Conservation (phyloP, 495 filamentous ascomycete species). For the Astrothelium macrocarpum region DNA sequence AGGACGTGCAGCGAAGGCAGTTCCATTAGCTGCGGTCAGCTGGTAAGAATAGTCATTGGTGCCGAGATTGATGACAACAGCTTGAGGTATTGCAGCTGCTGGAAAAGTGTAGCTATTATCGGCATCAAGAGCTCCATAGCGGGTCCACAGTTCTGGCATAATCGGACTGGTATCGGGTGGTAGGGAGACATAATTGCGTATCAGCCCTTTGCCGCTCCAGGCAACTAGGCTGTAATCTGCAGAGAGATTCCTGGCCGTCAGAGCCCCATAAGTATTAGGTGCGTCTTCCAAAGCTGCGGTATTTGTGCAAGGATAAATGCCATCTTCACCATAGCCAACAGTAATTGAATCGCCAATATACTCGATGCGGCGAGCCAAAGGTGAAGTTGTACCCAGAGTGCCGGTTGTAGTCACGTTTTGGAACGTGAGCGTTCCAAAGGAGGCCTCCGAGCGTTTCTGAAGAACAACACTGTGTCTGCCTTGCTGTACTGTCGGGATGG, state of each 20-base stretch:
- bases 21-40: neutral
- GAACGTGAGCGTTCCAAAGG: slow-evolving; percentile 12
- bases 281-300: slow-evolving; percentile 20
- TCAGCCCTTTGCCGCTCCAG: slow-evolving; percentile 17
- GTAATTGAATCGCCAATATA: slow-evolving; percentile 18
- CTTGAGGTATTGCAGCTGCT: slow-evolving; percentile 7
- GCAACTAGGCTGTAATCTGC: slow-evolving; percentile 18
- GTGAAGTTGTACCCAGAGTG: neutral
- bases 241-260: slow-evolving; percentile 9
- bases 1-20: slow-evolving; percentile 4
- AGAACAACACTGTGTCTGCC: slow-evolving; percentile 15
- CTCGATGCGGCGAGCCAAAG: slow-evolving; percentile 12
- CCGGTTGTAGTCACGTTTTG: slow-evolving; percentile 15
- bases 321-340: slow-evolving; percentile 17
- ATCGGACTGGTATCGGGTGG: slow-evolving; percentile 14
- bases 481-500: slow-evolving; percentile 8
- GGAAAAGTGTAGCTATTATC: slow-evolving; percentile 18
- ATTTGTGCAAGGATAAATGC: slow-evolving; percentile 14
- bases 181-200: slow-evolving; percentile 14
- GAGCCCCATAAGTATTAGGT: slow-evolving; percentile 13
- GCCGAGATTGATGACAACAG: slow-evolving; percentile 17
- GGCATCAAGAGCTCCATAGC: slow-evolving; percentile 15
- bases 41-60: slow-evolving; percentile 18
- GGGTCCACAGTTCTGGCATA: slow-evolving; percentile 18
- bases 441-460: slow-evolving; percentile 16